Evolutionary conservation across 23 red algal genomes (phyloP), one percentile per base, ranked within the genome.

Genomic region (Agarophyton chilense): DNA sequence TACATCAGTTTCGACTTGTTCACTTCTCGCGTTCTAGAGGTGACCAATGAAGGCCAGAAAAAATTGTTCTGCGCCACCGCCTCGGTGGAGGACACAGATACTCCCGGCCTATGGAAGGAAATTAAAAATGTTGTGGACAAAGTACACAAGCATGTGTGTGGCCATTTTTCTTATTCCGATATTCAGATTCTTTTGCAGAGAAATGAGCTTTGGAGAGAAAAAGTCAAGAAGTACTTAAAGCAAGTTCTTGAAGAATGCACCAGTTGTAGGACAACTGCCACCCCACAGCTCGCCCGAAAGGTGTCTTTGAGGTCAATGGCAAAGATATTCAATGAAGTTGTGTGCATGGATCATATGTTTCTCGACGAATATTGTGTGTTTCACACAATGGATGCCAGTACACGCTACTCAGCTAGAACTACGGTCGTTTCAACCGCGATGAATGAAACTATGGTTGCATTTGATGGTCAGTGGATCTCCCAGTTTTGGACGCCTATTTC

Each of bases 321-420:
- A 31, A 19, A 9, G 12, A 33, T 12, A n/a, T 65, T 82, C 33
- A 58, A 82, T 33, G 78, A 82, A 10, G 3, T 82, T 19, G 53
- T 82, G 28, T 50, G 53, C 24, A 51, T 82, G 8, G 78, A 82
- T 39, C 78, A 82, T 21, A 57, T 82, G 25, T 82, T 34, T 14
- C 21, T 82, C 24, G 22, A 82, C 25, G 19, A 33, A 13, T 35
- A 57, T 14, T 41, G 54, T 21, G 24, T 61, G 16, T 62, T 82
- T 82, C 52, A 62, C 10, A 24, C 22, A 5, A 2, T 82, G 78
- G 52, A 57, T 42, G 31, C 56, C 16, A 51, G 34, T 24, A 34
- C 72, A 13, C 35, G 41, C 14, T 78, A 78, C 18, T 78, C 72
- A n/a, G 47, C 29, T 26, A 50, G 1, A 1, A 35, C 35, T 61